Evolutionary conservation across 805 yeast species (phyloP).

Genomic region (Ogataea paradorogensis): DNA sequence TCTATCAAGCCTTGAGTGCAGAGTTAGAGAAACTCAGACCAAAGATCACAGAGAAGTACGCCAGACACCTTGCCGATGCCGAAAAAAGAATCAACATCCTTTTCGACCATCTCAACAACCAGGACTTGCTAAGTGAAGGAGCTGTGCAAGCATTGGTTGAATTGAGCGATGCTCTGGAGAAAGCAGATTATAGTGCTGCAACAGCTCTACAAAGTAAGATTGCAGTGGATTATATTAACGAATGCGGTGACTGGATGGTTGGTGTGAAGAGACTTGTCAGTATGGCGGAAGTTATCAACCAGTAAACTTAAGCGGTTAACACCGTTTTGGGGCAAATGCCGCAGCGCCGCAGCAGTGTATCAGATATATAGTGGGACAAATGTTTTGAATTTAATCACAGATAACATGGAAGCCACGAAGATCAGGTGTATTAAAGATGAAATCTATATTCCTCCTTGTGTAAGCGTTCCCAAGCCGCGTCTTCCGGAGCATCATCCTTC

Average conservation of each 20-base stretch:
- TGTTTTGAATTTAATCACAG: slow-evolving; percentile 4
- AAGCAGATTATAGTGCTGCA: slow-evolving; percentile 60
- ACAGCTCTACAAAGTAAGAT: slow-evolving; percentile 52
- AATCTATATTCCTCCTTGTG: slow-evolving; percentile 33
- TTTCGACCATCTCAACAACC: slow-evolving; percentile 73
- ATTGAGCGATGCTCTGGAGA: slow-evolving; percentile 48
- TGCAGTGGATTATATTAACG: slow-evolving; percentile 61
- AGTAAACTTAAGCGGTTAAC: slow-evolving; percentile 1
- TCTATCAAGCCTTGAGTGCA: slow-evolving; percentile 52
- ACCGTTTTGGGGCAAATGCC: slow-evolving; percentile 5
- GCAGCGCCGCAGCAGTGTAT: slow-evolving; percentile 5
- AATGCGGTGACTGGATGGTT: slow-evolving; percentile 87
- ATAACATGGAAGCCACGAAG: slow-evolving; percentile 33
- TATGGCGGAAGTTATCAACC: slow-evolving; percentile 50
- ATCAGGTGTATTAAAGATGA: slow-evolving; percentile 30
- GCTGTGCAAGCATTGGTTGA: slow-evolving; percentile 51
- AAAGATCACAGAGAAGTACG: slow-evolving; percentile 67
- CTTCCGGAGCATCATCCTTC: slow-evolving; percentile 37
- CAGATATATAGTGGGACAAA: slow-evolving; percentile 7
- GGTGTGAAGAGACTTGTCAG: slow-evolving; percentile 87
- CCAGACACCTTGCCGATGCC: slow-evolving; percentile 74
- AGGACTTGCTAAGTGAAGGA: slow-evolving; percentile 58
- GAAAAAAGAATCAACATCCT: slow-evolving; percentile 76
- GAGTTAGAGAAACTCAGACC: slow-evolving; percentile 66
- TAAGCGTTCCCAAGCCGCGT: slow-evolving; percentile 19